Conservation (phyloP, 2,329 filamentous ascomycete genomes). For the Venturia asperata region DNA sequence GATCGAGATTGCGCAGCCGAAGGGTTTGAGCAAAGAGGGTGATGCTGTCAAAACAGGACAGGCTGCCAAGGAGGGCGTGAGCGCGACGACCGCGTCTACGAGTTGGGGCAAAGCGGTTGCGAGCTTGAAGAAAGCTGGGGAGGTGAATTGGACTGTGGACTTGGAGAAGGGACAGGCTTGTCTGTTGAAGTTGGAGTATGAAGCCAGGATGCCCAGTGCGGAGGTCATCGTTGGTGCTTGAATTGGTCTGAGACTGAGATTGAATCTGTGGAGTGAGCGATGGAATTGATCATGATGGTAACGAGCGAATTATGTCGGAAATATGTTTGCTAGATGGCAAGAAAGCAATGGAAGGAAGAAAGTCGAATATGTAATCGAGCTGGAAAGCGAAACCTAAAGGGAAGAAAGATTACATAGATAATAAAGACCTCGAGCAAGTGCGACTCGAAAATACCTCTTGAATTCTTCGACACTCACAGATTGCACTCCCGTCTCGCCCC, state of each 20-base stretch:
- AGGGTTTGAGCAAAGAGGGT: conserved; percentile 40
- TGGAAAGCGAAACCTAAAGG: no score
- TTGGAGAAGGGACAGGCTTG: conserved; percentile 52
- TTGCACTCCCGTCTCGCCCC: no score
- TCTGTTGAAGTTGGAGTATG: conserved; percentile 55
- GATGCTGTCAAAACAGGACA: conserved; percentile 34
- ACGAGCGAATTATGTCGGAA: no score
- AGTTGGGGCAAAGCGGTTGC: conserved; percentile 50
- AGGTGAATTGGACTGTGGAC: conserved; percentile 52
- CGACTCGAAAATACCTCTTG: no score
- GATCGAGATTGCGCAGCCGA: conserved; percentile 46
- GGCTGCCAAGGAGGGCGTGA: conserved; percentile 19
- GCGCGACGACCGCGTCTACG: not conserved
- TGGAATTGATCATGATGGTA: no score
- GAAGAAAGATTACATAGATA: no score
- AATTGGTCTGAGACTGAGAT: not conserved
- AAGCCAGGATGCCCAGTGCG: conserved; percentile 49
- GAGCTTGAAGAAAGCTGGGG: conserved; percentile 49
- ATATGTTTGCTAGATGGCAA: no score
- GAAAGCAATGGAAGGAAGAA: no score
- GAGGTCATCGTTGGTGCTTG: conserved; percentile 33
- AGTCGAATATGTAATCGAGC: no score
- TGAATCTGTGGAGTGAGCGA: no score
- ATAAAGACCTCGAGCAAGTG: no score
- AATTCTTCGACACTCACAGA: no score